Percentiles rank a stretch among this genome's conserved stretches.
phyloP scores from a whole-genome alignment of 1,284 basidiomycete species.

The Boletus mariae region DNA sequence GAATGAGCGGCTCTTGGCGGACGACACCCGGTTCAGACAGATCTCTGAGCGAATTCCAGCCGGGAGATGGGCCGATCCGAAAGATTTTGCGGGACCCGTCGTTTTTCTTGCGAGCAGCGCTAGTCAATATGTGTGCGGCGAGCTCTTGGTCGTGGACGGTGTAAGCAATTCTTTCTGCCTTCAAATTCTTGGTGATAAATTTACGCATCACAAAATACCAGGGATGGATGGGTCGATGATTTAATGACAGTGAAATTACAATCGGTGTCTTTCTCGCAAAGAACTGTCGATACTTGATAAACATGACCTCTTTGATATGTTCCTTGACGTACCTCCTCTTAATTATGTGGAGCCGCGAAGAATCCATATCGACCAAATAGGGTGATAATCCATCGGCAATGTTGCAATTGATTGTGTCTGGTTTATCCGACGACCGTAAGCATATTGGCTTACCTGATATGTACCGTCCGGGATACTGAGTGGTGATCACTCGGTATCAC shows the following conservation, averaged over 20 bases:
- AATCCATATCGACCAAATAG: conserved; percentile 16
- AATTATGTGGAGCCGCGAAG: conserved; percentile 6
- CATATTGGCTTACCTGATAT: too few species aligned
- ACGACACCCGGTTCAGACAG: conserved; percentile 76
- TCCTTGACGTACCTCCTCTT: conserved; percentile 21
- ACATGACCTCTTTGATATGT: conserved; percentile 1
- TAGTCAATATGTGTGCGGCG: conserved; percentile 88
- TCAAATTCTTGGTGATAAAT: conserved; percentile 12
- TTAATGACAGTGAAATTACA: conserved; percentile 2
- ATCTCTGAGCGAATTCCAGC: conserved; percentile 94
- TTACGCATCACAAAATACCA: conserved; percentile 27
- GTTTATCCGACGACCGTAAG: neutral
- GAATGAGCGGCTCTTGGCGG: conserved; percentile 76
- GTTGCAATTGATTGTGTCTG: neutral
- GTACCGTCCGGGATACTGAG: too few species aligned
- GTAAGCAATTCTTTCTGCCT: conserved; percentile 36
- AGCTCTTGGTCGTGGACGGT: conserved; percentile 77
- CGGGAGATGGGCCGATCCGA: conserved; percentile 83
- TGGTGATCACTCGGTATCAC: too few species aligned
- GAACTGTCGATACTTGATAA: conserved; percentile 4
- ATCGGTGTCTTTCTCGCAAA: conserved; percentile 1
- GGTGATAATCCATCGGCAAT: neutral
- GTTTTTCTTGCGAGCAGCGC: conserved; percentile 88
- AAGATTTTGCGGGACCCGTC: conserved; percentile 86
- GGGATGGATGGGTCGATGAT: conserved; percentile 67